Base-by-base conservation (phyloP, 116 monocot genomes). In the Posidonia oceanica region DNA sequence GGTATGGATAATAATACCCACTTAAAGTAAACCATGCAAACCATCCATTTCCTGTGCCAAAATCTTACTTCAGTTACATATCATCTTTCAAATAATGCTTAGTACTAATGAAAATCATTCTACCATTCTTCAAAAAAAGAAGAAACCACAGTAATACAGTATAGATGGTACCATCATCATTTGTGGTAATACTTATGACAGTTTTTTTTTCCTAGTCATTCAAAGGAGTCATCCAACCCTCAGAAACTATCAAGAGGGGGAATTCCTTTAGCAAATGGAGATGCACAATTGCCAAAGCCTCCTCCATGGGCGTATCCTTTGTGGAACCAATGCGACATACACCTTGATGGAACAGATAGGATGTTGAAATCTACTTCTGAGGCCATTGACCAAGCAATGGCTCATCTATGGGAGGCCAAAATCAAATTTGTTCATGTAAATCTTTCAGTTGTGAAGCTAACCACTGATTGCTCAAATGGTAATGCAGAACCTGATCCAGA, bases 251-350 rank as follows among this genome's bases (percentile, higher is more conserved):
- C 88, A 61, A 98, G 82, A 76, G 86, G 86, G 59, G 92, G 93
- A 17, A 98, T 98, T 75, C 98, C 93, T 56, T 74, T 93, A 63
- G 98, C 98, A 72, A 98, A 93, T 84, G 93, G 90, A 54, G 93
- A 98, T 78, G 90, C 80, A 54, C 93, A 90, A 72, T 81, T 90
- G 72, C 90, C 87, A 72, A 98, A 93, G 80, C 98, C 98, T 64
- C 98, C 98, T 76, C 90, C 93, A 38, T 98, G 98, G 98, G 98
- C 98, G 62, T 98, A 88, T 81, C 98, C 98, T 74, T 75, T 93
- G 51, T 90, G 90, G 93, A 84, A 76, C 70, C 82, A 79, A 48
- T 75, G 72, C 66, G 90, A 86, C 16, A 73, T 75, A 36, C 70
- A 87, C 73, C 77, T 71, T 52, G 70, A 81, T 77, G 86, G 82